Base-by-base conservation (phyloP, 2,329 filamentous ascomycete genomes). In the Huntiella abstrusa region DNA sequence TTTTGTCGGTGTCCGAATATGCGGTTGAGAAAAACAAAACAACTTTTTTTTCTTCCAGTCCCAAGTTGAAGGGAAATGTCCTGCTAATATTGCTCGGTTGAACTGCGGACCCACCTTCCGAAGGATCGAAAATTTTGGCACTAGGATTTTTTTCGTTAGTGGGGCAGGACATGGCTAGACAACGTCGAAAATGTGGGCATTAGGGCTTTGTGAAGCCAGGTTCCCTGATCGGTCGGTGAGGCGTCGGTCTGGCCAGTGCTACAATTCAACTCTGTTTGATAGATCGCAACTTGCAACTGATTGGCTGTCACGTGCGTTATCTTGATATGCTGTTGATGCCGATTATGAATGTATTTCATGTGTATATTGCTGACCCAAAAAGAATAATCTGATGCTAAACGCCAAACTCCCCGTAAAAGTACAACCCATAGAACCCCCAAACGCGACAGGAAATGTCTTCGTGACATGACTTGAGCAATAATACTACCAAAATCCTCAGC, bases 1-100 rank as follows among this genome's bases (percentile, higher is more conserved):
- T 49, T 49, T 49, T 49, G 48, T 41, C 48, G 48, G 37, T 45
- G 48, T 47, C 46, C 48, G 44, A 46, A 41, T 49, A 47, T 49
- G 44, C 44, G 48, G 44, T 49, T 49, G 43, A 36, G 32, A 33
- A 28, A 28, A 35, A 48, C 34, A 41, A 40, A 33, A 35, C 5
- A 11, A 19, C 13, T 39, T 33, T 39, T 32, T 17, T 45, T 39
- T 40, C 16, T 45, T 37, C 10, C 10, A 17, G 13, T 22, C 15
- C 13, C 32, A 10, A 19, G 19, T 45, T 45, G 35, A 40, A 40
- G 22, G 22, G 36, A 40, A 45, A 45, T 33, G 32, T 8, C 13
- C 35, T 32, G 43, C 16, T 38, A 8, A 45, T 38, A 45, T 39
- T 15, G 16, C 13, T 13, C 38, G 16, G n/a, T 19, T 43, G 5